Base-by-base conservation (phyloP, 2,329 filamentous ascomycete species). In the Fusarium nanum region DNA sequence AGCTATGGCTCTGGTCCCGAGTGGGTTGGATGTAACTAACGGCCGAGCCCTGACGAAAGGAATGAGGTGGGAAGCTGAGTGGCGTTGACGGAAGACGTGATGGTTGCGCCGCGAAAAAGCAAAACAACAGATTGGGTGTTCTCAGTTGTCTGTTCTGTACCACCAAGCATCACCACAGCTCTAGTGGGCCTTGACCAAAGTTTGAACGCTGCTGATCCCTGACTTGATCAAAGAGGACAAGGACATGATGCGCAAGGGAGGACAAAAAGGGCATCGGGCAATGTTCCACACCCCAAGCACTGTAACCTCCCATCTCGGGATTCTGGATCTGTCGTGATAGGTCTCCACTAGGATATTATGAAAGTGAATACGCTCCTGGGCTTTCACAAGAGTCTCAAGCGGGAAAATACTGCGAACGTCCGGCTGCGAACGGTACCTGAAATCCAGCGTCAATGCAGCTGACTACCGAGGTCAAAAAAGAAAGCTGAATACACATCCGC, bases 51-150 rank as follows among this genome's bases (percentile, higher is more conserved):
- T 71, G 48, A 34, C 56, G 34, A 52, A 55, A 74, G 73, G 73
- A 75, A 75, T 73, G 73, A 67, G 52, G 65, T 72, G 73, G 61
- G 65, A 66, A 60, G 47, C 54, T 62, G 60, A 58, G 73, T 75
- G 73, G 73, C 73, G 73, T 41, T 58, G 54, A 54, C 64, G 66
- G 73, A 64, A 52, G 63, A 73, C 37, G 45, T 63, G 67, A 64
- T 74, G 68, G 73, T 71, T 63, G 65, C 70, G 74, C 68, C 63
- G 55, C 60, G 49, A 71, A 73, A 73, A 75, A 75, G 72, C 73
- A 75, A 75, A 73, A 62, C 44, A 44, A 61, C 61, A 49, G 50
- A 59, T 49, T 49, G 45, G 41, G 50, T 45, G 22, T 55, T 60
- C 28, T 52, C 58, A 72, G 67, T 64, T 56, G 49, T 52, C 49